A percentile compares a stretch with the other conserved stretches of the same genome.
Evolutionary conservation across 2,329 filamentous ascomycete genomes (phyloP).

Genomic region (Aspergillus sp.): DNA sequence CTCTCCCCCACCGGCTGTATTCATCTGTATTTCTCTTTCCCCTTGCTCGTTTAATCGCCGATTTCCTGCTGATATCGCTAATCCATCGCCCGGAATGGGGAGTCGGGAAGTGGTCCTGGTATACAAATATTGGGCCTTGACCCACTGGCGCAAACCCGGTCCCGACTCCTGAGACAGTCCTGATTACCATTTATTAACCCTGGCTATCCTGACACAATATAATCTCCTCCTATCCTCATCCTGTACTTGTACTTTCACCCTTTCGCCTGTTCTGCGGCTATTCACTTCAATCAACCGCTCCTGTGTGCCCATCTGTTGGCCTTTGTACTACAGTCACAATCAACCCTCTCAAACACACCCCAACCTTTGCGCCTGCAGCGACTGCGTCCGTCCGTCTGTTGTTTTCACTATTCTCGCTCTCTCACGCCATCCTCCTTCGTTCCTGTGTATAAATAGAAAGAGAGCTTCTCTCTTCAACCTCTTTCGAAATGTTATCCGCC

Average conservation of each 20-base stretch:
- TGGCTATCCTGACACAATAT: background rate
- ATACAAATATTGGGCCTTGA: slow-evolving; percentile 4
- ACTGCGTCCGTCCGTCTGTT: slow-evolving; percentile 21
- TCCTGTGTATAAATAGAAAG: background rate
- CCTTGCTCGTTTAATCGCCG: slow-evolving; percentile 1
- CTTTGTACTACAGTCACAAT: background rate
- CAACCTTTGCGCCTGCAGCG: slow-evolving; percentile 11
- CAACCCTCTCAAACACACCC: slow-evolving; percentile 1
- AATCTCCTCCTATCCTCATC: background rate
- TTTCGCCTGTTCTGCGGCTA: background rate
- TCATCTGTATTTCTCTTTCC: background rate
- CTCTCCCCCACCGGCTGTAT: slow-evolving; percentile 19
- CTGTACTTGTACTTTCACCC: background rate
- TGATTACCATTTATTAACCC: background rate
- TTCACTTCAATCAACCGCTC: background rate
- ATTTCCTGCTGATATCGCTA: background rate
- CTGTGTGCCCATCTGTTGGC: background rate
- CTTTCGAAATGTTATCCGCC: slow-evolving; percentile 37
- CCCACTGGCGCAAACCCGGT: slow-evolving; percentile 7
- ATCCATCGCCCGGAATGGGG: slow-evolving; percentile 1
- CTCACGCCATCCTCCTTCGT: slow-evolving; percentile 7
- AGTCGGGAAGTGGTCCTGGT: background rate
- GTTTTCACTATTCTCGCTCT: slow-evolving; percentile 5
- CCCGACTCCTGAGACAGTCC: slow-evolving; percentile 1
- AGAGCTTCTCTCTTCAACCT: background rate